Percentiles rank a stretch among this genome's conserved stretches.
Conservation (phyloP, 2,329 filamentous ascomycete species). For the Botrytis fabae region DNA sequence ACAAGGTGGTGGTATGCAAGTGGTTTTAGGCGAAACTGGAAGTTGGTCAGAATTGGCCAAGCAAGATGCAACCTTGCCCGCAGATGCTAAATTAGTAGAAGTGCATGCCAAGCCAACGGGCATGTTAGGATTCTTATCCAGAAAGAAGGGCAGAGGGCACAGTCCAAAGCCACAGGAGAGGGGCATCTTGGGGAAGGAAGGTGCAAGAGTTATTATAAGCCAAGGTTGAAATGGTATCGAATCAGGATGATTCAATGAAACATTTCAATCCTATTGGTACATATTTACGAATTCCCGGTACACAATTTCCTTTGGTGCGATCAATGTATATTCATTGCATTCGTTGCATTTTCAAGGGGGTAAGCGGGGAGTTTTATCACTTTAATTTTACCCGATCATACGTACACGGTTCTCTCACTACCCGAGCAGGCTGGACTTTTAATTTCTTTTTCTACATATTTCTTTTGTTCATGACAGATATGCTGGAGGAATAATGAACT, state of each 20-base stretch:
- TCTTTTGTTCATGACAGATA: slow-evolving; percentile 18
- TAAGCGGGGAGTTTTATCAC: slow-evolving; percentile 18
- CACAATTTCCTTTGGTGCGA: slow-evolving; percentile 1
- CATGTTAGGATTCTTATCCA: slow-evolving; percentile 85
- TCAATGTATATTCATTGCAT: slow-evolving; percentile 19
- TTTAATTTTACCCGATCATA: slow-evolving; percentile 2
- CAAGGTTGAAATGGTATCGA: slow-evolving; percentile 21
- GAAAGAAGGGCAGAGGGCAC: slow-evolving; percentile 86
- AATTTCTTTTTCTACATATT: slow-evolving; percentile 12
- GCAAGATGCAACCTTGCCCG: slow-evolving; percentile 73
- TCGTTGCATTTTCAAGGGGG: slow-evolving; percentile 15
- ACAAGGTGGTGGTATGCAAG: slow-evolving; percentile 72
- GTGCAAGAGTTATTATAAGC: slow-evolving; percentile 78
- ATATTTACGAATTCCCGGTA: slow-evolving; percentile 1
- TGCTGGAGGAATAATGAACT: slow-evolving; percentile 15
- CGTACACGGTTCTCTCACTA: slow-evolving; percentile 1
- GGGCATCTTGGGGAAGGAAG: slow-evolving; percentile 92
- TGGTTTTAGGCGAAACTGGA: slow-evolving; percentile 84
- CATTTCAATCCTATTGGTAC: neutral
- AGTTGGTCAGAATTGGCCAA: slow-evolving; percentile 91
- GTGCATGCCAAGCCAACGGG: slow-evolving; percentile 64
- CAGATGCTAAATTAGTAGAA: slow-evolving; percentile 59
- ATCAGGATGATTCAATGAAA: slow-evolving; percentile 8
- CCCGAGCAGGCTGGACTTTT: slow-evolving; percentile 6
- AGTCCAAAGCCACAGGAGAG: slow-evolving; percentile 94